These are phyloP conservation scores for Pyronema domesticum DNA, from an alignment of 495 filamentous ascomycete genomes.

Conservation along the genomic window DNA sequence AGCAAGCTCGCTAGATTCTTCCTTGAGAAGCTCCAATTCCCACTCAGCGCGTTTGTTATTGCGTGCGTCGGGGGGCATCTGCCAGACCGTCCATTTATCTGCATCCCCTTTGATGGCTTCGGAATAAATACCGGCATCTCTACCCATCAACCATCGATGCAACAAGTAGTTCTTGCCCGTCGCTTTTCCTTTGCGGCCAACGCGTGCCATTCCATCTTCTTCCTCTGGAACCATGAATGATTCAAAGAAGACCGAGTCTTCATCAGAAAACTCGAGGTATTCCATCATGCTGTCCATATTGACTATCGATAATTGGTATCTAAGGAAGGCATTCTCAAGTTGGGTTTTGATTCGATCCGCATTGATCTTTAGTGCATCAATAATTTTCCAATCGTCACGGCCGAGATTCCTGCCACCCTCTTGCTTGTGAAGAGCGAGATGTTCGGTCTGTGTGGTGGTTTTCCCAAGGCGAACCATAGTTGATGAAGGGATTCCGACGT, in stretches of 20 bases:
- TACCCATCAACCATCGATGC: constrained; percentile 37
- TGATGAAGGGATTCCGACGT: constrained; percentile 37
- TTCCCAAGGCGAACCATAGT: constrained; percentile 58
- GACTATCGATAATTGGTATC: neutral
- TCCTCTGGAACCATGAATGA: constrained; percentile 35
- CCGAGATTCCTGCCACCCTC: neutral
- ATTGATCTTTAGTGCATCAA: neutral
- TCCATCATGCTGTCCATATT: constrained; percentile 32
- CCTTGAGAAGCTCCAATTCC: constrained; percentile 33
- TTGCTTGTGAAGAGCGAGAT: constrained; percentile 23
- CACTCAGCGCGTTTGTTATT: constrained; percentile 29
- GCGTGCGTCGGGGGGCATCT: constrained; percentile 29
- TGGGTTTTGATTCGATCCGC: neutral
- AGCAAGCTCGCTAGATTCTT: constrained; percentile 30
- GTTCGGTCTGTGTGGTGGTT: constrained; percentile 33
- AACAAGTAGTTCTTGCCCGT: constrained; percentile 37
- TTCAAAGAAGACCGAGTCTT: constrained; percentile 31
- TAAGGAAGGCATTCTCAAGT: neutral
- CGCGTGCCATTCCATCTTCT: constrained; percentile 29
- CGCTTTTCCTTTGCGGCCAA: constrained; percentile 32
- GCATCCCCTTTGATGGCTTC: constrained; percentile 7
- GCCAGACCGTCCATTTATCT: constrained; percentile 35
- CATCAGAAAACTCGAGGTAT: constrained; percentile 44
- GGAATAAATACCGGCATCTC: constrained; percentile 28
- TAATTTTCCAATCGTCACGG: neutral